Evolutionary conservation across 345 rosid genomes (phyloP), one percentile per base, ranked within the genome.

Genomic region (Raphanus raphanistrum): DNA sequence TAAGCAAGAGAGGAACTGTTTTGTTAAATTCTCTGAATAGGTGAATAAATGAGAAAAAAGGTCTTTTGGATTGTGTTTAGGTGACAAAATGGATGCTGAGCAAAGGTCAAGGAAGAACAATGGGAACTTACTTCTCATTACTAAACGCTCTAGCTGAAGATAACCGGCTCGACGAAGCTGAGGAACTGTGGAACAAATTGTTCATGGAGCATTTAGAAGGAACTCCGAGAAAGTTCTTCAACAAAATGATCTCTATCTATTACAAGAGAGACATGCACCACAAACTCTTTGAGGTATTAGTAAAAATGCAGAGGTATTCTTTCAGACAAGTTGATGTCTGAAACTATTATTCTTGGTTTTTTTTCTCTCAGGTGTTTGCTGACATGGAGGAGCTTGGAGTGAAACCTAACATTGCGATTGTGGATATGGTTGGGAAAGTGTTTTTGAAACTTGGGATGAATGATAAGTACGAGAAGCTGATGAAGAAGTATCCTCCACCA

Each of bases 321-420:
- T 25, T 17, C 5, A n/a, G 25, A 32, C 7, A 62, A 17, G 43
- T 68, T 82, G 17, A 6, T 62, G 32, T 48, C 57, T 50, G 55
- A 16, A n/a, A n/a, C 3, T 50, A 50, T 3, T 57, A 50, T 50
- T 61, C 2, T 43, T 69, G 77, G 10, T 65, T 75, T 35, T 35
- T 73, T 63, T 48, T 57, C 62, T 25, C 52, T 76, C 68, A 91
- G 99, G 81, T 92, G 78, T 95, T 95, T 84, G 99, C 97, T 58
- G 98, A 95, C 79, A 95, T 95, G 99, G 99, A 92, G 84, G 99
- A 95, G 84, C 97, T 90, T 50, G 90, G 91, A 25, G 84, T 95
- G 66, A 83, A 83, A 67, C 99, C 98, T 6, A 82, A 81, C 68
- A 68, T 82, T 68, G 63, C 96, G 8, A 85, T 85, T 50, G 90